A percentile compares a stretch with the other conserved stretches of the same genome.
Conservation (phyloP, 345 rosid genomes). For the Eucalyptus brandiana region DNA sequence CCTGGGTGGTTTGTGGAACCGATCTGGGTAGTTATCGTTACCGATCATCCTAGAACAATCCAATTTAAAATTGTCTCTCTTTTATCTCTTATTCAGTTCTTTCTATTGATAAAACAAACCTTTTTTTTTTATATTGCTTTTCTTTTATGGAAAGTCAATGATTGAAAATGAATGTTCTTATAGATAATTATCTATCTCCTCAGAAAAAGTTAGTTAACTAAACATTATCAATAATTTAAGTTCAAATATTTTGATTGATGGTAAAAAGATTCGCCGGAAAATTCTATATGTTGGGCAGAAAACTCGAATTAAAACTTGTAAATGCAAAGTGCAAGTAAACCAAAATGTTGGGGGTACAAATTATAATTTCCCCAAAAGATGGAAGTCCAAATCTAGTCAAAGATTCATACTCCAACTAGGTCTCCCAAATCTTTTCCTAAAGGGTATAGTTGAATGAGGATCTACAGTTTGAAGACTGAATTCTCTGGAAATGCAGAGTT, state of each 20-base stretch:
- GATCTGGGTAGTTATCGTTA: fast-evolving
- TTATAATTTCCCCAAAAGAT: neutral
- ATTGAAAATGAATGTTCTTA: neutral
- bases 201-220: neutral
- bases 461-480: too few species aligned
- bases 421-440: too few species aligned
- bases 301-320: too few species aligned
- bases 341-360: neutral
- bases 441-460: too few species aligned
- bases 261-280: neutral
- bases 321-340: neutral
- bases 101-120: neutral
- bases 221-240: neutral
- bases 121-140: neutral
- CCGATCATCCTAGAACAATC: too few species aligned
- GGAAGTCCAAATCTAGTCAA: neutral
- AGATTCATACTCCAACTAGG: neutral
- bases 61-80: neutral
- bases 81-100: neutral
- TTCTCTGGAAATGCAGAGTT: too few species aligned
- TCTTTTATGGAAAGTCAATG: neutral
- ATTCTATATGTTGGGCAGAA: neutral
- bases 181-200: neutral
- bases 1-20: too few species aligned
- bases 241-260: neutral